Conservation (phyloP, 345 rosid genomes). For the Turritis glabra region DNA sequence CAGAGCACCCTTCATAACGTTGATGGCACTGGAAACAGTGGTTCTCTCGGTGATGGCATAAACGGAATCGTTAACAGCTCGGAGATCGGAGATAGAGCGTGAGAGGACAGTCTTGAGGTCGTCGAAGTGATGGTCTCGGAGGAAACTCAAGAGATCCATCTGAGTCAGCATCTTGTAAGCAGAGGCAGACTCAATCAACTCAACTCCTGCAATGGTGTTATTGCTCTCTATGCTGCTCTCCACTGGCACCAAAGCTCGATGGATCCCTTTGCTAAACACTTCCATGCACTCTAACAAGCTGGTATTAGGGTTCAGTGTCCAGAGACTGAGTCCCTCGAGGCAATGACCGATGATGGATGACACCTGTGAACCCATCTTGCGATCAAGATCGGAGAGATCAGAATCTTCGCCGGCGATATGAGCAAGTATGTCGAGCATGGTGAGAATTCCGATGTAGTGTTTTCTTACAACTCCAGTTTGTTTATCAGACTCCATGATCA, state of each 20-base stretch:
- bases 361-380: slow-evolving; percentile 66
- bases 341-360: slow-evolving; percentile 71
- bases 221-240: slow-evolving; percentile 52
- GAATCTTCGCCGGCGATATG: slow-evolving; percentile 54
- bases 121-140: slow-evolving; percentile 44
- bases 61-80: slow-evolving; percentile 56
- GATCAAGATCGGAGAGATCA: slow-evolving; percentile 42
- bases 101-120: slow-evolving; percentile 45
- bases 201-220: slow-evolving; percentile 47
- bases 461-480: slow-evolving; percentile 71
- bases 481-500: slow-evolving; percentile 87
- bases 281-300: slow-evolving; percentile 77
- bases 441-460: slow-evolving; percentile 83
- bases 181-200: slow-evolving; percentile 63
- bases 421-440: slow-evolving; percentile 80
- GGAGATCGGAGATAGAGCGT: slow-evolving; percentile 38
- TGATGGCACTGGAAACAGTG: slow-evolving; percentile 57
- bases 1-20: slow-evolving; percentile 61
- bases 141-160: slow-evolving; percentile 66
- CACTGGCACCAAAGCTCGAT: slow-evolving; percentile 73
- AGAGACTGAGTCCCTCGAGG: slow-evolving; percentile 74
- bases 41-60: slow-evolving; percentile 61
- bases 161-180: slow-evolving; percentile 74
- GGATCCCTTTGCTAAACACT: slow-evolving; percentile 83
- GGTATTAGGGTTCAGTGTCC: slow-evolving; percentile 78